phyloP scores from a whole-genome alignment of 495 filamentous ascomycete genomes.

The Aspergillus haitiensis region DNA sequence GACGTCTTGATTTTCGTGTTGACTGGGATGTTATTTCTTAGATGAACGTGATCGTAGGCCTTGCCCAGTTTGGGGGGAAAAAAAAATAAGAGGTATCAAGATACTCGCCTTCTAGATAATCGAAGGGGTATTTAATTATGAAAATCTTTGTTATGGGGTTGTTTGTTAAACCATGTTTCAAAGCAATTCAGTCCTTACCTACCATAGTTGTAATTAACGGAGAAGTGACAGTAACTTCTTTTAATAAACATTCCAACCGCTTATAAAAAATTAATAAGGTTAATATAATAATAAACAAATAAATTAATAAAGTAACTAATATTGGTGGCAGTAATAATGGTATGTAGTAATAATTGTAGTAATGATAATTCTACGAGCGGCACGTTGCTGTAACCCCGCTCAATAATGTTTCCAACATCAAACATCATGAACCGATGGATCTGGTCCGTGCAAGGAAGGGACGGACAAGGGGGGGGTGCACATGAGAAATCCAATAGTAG shows the following conservation, averaged over 20 bases:
- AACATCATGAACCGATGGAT: slow-evolving; percentile 11
- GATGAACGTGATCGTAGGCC: slow-evolving; percentile 9
- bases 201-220: background rate
- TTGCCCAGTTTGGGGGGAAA: background rate
- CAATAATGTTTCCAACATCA: slow-evolving; percentile 13
- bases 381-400: slow-evolving; percentile 11
- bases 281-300: no score
- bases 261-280: no score
- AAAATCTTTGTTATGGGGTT: background rate
- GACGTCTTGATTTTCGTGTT: slow-evolving; percentile 19
- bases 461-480: background rate
- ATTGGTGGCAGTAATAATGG: no score
- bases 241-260: background rate
- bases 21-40: slow-evolving; percentile 6
- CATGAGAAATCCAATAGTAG: slow-evolving; percentile 5
- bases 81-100: slow-evolving; percentile 5
- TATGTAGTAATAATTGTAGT: background rate
- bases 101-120: slow-evolving; percentile 1
- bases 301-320: no score
- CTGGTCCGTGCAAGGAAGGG: slow-evolving; percentile 11
- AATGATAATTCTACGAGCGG: slow-evolving; percentile 11
- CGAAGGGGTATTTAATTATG: background rate
- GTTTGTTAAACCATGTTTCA: slow-evolving; percentile 3
- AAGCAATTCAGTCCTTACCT: slow-evolving; percentile 15
- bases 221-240: background rate